phyloP scores from a whole-genome alignment of 768 basidiomycete species.

The Tephrocybe sp. region DNA sequence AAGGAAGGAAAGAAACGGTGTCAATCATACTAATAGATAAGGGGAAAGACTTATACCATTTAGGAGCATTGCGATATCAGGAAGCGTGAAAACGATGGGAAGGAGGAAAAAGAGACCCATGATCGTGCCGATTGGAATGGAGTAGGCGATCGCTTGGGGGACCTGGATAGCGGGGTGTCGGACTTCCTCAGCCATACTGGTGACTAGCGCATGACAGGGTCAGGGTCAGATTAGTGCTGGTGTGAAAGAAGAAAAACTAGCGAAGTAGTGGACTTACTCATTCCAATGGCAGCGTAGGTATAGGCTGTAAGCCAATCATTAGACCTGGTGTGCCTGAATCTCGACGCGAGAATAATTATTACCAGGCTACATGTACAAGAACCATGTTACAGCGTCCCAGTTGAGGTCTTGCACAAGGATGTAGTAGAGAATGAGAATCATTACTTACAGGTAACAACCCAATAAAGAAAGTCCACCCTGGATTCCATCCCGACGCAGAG shows the following conservation, averaged over 20 bases:
- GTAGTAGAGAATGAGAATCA: no score
- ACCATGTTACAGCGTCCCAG: no score
- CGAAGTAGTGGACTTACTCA: slow-evolving; percentile 40
- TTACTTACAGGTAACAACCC: slow-evolving; percentile 52
- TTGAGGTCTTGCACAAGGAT: no score
- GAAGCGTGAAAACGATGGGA: slow-evolving; percentile 64
- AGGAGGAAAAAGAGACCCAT: slow-evolving; percentile 54
- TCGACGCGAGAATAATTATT: slow-evolving; percentile 27
- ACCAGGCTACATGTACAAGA: slow-evolving; percentile 4
- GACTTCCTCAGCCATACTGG: slow-evolving; percentile 70
- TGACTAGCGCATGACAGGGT: slow-evolving; percentile 31
- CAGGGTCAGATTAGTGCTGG: not conserved
- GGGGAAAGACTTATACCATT: slow-evolving; percentile 30
- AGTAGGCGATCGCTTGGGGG: slow-evolving; percentile 52
- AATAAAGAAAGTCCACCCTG: slow-evolving; percentile 70
- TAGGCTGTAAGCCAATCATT: slow-evolving; percentile 34
- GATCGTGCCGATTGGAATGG: slow-evolving; percentile 49
- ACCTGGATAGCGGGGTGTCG: slow-evolving; percentile 52
- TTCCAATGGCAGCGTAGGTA: slow-evolving; percentile 57
- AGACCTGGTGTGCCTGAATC: slow-evolving; percentile 1
- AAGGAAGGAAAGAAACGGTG: not conserved
- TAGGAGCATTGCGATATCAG: slow-evolving; percentile 51
- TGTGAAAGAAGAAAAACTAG: no score
- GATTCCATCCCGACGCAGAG: slow-evolving; percentile 63
- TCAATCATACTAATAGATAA: slow-evolving; percentile 3